Base-by-base conservation (phyloP, 2,329 filamentous ascomycete genomes). In the Hymenotorrendiella dingleyae region DNA sequence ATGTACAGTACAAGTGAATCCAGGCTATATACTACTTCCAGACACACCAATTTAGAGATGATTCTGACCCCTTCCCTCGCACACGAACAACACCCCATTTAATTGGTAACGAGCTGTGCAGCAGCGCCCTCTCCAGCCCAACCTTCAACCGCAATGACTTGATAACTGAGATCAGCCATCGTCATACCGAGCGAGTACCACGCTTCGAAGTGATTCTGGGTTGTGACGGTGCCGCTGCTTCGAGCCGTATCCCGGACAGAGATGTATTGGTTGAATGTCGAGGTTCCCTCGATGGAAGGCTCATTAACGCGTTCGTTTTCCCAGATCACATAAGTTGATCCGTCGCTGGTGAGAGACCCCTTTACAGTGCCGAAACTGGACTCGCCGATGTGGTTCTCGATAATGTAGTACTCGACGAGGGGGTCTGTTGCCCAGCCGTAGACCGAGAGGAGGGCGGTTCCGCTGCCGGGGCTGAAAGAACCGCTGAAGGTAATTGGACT, bases 241-340 rank as follows among this genome's bases (percentile, higher is more conserved):
- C 74, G 66, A 66, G 76, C 74, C 45, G 50, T 62, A 47, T 63
- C 59, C 45, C 73, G 67, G 20, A 76, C 67, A 14, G 67, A 71
- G 70, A 68, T 74, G 62, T 67, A 76, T 62, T 75, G 72, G 55
- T 69, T 61, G 56, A 75, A 74, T 45, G 69, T 74, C 34, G 50
- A 45, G 32, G 67, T 73, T 27, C 72, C 72, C 53, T n/a, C 69
- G 73, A 64, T 74, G 78, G 67, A 43, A 16, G 45, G 40, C 43
- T 58, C 49, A 49, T 66, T 65, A 43, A 48, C 47, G 36, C 49
- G 47, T 53, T 67, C 66, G 44, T 64, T 62, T 11, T 55, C 52
- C 46, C 66, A 68, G 8, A 52, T 48, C 34, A 74, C 66, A 59
- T 78, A 79, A 6, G 65, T 70, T n/a, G 69, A 67, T 35, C 73